Base-by-base conservation (phyloP, 2,329 filamentous ascomycete species). In the Endothia cerciana region DNA sequence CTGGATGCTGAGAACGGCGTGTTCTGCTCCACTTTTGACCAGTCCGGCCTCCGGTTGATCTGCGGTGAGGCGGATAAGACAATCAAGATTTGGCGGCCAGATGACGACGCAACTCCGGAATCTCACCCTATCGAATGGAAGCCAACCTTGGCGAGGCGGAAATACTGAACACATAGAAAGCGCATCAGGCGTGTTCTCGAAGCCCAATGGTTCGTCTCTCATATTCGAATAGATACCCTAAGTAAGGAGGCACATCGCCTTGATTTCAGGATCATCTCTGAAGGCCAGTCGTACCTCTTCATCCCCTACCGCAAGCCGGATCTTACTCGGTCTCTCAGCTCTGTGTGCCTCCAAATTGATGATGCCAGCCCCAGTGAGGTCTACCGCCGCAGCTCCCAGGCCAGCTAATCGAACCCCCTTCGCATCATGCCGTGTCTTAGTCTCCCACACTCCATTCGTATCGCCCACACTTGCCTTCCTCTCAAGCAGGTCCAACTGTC, bases 1-100 rank as follows among this genome's bases (percentile, higher is more conserved):
- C 81, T 99, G 30, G 94, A 98, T 73, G 95, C 95, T 6, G 95
- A 99, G 79, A 90, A 93, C 6, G 96, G 96, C 62, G 88, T 99
- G 71, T 97, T 99, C 90, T 92, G 91, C 74, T 93, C 92, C 17
- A 97, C 90, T 0, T 99, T 97, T 75, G 95, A 99, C 74, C 87
- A 86, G 67, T 97, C 94, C 0, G 95, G 95, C 0, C 75, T 97
- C 73, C 87, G 95, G 71, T 82, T 99, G 72, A 97, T 99, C 69
- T 94, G 91, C 25, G 96, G 96, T 56, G 95, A 99, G 79, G 92
- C 93, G 6, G 95, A 99, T 77, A 99, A 99, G 85, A 97, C 94
- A 0, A 97, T 97, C 77, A 98, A 99, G 85, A 88, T 99, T 65
- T 99, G 95, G 95, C 96, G 94, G 78, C 91, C 90, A 71, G 95